A percentile compares a stretch with the other conserved stretches of the same genome.
Evolutionary conservation across 192 early-diverging fungal genomes (phyloP).

Genomic region (Coemansia sp.): DNA sequence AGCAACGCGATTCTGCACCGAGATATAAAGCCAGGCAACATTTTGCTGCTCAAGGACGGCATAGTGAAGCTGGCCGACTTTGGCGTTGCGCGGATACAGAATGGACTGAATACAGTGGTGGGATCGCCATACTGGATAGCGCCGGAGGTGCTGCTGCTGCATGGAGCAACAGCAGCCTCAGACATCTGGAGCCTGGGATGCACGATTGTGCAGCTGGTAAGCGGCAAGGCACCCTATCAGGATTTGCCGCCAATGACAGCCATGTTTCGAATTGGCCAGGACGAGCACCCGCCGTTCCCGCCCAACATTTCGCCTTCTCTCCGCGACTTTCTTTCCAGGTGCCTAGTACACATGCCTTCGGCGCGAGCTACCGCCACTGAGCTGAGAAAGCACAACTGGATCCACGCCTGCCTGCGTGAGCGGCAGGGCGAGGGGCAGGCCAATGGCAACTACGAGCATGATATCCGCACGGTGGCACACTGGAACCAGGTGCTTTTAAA

Average conservation of each 20-base stretch:
- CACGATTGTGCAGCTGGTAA: slow-evolving; percentile 68
- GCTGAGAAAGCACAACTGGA: slow-evolving; percentile 60
- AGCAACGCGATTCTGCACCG: slow-evolving; percentile 58
- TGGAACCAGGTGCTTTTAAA: slow-evolving; percentile 53
- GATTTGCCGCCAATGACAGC: slow-evolving; percentile 68
- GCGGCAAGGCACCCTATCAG: slow-evolving; percentile 69
- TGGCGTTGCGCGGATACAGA: slow-evolving; percentile 66
- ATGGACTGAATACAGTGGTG: slow-evolving; percentile 64
- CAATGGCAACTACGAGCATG: slow-evolving; percentile 41
- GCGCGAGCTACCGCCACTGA: slow-evolving; percentile 63
- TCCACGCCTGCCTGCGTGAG: slow-evolving; percentile 36
- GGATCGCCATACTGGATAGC: slow-evolving; percentile 82
- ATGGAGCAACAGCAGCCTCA: slow-evolving; percentile 65
- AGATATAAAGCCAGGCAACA: slow-evolving; percentile 65
- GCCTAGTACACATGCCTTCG: slow-evolving; percentile 76
- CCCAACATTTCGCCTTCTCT: slow-evolving; percentile 57
- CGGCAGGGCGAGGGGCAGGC: slow-evolving; percentile 35
- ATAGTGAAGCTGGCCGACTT: slow-evolving; percentile 75
- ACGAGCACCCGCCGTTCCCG: slow-evolving; percentile 72
- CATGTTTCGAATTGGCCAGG: slow-evolving; percentile 68
- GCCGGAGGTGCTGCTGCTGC: slow-evolving; percentile 67
- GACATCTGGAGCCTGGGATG: slow-evolving; percentile 74
- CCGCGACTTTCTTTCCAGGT: slow-evolving; percentile 72
- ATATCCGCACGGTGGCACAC: slow-evolving; percentile 47
- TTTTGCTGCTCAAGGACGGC: slow-evolving; percentile 68